Evolutionary conservation across 2,329 filamentous ascomycete species (phyloP).

Genomic region (Beauveria varroae): DNA sequence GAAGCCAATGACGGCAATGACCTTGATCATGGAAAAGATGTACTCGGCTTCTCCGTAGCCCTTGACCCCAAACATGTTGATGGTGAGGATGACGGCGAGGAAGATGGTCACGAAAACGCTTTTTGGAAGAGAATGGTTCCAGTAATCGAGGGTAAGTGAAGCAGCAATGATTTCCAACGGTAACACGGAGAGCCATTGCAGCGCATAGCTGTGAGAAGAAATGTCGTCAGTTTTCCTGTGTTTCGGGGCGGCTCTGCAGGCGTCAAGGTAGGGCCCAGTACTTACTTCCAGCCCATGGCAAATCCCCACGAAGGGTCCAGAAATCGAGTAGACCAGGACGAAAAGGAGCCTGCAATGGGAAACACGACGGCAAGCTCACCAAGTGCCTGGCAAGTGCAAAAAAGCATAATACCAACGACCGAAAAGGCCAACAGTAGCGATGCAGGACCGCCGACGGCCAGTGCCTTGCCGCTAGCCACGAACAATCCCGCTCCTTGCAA

Average conservation of each 20-base stretch:
- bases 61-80: constrained; percentile 84
- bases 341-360: constrained; percentile 77
- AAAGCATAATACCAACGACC: constrained; percentile 73
- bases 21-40: constrained; percentile 77
- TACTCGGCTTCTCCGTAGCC: constrained; percentile 90
- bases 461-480: constrained; percentile 62
- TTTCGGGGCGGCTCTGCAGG: not conserved
- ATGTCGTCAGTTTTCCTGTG: not conserved
- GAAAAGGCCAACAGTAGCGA: constrained; percentile 62
- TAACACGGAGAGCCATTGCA: constrained; percentile 80
- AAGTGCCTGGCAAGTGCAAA: constrained; percentile 76
- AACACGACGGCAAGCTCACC: constrained; percentile 80
- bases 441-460: constrained; percentile 62
- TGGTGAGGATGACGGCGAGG: constrained; percentile 63
- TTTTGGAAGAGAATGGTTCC: constrained; percentile 57
- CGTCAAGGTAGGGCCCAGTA: not conserved
- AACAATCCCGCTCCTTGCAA: constrained; percentile 60
- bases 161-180: constrained; percentile 84
- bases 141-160: constrained; percentile 76
- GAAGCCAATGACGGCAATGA: constrained; percentile 79
- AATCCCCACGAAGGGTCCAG: constrained; percentile 83
- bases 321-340: constrained; percentile 77
- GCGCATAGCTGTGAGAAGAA: constrained; percentile 55
- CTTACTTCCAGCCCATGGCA: constrained; percentile 76
- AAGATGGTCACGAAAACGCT: constrained; percentile 81